Evolutionary conservation across 257 asterid genomes (phyloP).

Genomic region (Gentiana straminea): DNA sequence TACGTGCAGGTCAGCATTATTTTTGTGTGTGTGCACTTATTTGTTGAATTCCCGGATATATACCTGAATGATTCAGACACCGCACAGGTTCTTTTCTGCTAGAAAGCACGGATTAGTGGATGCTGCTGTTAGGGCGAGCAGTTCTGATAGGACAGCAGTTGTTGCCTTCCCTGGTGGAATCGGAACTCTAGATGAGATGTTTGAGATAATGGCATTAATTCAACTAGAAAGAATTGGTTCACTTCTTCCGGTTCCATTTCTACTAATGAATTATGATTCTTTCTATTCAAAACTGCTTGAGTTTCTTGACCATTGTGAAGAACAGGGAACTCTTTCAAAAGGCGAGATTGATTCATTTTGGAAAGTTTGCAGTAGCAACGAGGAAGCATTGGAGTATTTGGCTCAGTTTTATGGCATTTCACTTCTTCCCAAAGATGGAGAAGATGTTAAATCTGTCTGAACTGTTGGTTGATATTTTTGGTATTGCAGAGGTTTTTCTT

Average conservation of each 20-base stretch:
- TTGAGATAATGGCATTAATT: constrained; percentile 75
- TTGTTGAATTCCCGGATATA: background rate
- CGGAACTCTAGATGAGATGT: constrained; percentile 84
- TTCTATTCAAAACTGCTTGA: constrained; percentile 70
- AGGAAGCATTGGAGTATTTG: constrained; percentile 65
- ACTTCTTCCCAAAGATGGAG: background rate
- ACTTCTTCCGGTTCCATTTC: constrained; percentile 52
- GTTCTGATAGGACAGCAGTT: constrained; percentile 62
- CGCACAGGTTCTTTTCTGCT: constrained; percentile 77
- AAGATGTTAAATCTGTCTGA: too few relatives aligned
- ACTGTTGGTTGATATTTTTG: too few relatives aligned
- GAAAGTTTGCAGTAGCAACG: constrained; percentile 64
- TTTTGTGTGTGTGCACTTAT: background rate
- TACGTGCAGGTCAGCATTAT: constrained; percentile 62
- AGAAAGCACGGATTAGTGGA: constrained; percentile 92
- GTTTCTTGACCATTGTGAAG: constrained; percentile 66
- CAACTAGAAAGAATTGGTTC: constrained; percentile 84
- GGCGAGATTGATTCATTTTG: constrained; percentile 66
- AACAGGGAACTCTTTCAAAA: constrained; percentile 55
- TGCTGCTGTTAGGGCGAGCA: constrained; percentile 61
- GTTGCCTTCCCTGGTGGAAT: constrained; percentile 87
- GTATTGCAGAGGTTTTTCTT: too few relatives aligned
- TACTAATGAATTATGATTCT: constrained; percentile 76
- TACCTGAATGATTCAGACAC: constrained; percentile 7
- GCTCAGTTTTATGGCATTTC: constrained; percentile 45